Base-by-base conservation (phyloP, 352 stramenopile genomes). In the Globisporangium cylindrosporum region DNA sequence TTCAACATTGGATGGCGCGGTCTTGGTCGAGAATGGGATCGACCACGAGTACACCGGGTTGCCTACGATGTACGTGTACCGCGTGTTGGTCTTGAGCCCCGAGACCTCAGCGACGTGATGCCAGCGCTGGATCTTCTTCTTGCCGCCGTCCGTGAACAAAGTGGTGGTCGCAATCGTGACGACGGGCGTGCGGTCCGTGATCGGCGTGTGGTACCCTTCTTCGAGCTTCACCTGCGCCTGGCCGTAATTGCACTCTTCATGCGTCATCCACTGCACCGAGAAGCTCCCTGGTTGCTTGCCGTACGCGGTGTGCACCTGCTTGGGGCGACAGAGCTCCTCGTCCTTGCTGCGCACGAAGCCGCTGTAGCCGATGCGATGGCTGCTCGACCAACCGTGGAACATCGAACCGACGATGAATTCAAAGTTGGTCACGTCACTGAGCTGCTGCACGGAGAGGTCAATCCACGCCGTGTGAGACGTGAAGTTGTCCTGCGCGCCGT, bases 51-150 rank as follows among this genome's bases (percentile, higher is more conserved):
- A 93, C 58, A 77, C 68, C 5, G 81, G 70, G 67, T 92, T 92
- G 48, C 88, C 89, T 20, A 97, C 88, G 22, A 83, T 73, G 62
- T 97, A 97, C n/a, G 86, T 93, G 72, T 95, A 95, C 59, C 80
- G 69, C 55, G 79, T 85, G 61, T 82, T 79, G 29, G 82, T 79
- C 43, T 86, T 79, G 27, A 97, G 76, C 6, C 79, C 76, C 15
- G 75, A 81, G 68, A 95, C 75, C 29, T 71, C 62, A 6, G 78
- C 89, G 9, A 95, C 82, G 72, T 95, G 89, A 67, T 91, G 72
- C 70, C 77, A 88, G 10, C 82, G 84, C 66, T 79, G 77, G 15
- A 74, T 79, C 32, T 84, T 78, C 68, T 90, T 86, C 32, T 72
- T 62, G 12, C 86, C 86, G 46, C 73, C 74, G 65, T 95, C 88